Evolutionary conservation across 2,329 filamentous ascomycete genomes (phyloP).

Genomic region (Monosporascus sp.): DNA sequence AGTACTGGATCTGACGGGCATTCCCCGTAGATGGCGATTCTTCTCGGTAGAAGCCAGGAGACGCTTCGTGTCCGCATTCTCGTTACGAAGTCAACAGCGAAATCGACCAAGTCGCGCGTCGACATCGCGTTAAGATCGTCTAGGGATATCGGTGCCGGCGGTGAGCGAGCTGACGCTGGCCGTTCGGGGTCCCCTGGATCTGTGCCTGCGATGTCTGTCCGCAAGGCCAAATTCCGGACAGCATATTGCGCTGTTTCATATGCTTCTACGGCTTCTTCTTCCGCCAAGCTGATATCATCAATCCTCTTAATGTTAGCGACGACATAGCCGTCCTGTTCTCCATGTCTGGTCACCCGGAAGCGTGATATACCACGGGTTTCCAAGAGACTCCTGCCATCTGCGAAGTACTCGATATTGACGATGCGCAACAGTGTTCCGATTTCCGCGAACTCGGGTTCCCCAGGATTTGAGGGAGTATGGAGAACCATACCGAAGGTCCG

Average conservation of each 20-base stretch:
- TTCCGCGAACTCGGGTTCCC: slow-evolving; percentile 50
- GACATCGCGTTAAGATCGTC: slow-evolving; percentile 51
- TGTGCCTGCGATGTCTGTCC: slow-evolving; percentile 3
- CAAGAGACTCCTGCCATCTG: slow-evolving; percentile 76
- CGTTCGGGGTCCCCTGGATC: neutral
- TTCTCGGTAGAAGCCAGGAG: slow-evolving; percentile 68
- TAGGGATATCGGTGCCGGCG: slow-evolving; percentile 4
- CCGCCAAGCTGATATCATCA: slow-evolving; percentile 74
- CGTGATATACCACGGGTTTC: slow-evolving; percentile 72
- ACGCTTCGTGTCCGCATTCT: slow-evolving; percentile 64
- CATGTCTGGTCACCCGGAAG: slow-evolving; percentile 65
- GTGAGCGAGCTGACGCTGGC: slow-evolving; percentile 10
- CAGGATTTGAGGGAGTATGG: slow-evolving; percentile 47
- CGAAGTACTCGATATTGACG: slow-evolving; percentile 64
- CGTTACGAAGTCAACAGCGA: slow-evolving; percentile 61
- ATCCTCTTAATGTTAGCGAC: slow-evolving; percentile 71
- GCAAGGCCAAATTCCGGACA: slow-evolving; percentile 20
- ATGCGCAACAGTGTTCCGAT: slow-evolving; percentile 77
- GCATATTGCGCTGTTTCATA: slow-evolving; percentile 47
- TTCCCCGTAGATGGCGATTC: slow-evolving; percentile 70
- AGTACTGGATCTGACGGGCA: slow-evolving; percentile 68
- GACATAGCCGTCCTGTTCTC: slow-evolving; percentile 67
- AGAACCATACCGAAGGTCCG: slow-evolving; percentile 82
- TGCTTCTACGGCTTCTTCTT: slow-evolving; percentile 73
- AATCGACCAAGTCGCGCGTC: slow-evolving; percentile 63